These are phyloP conservation scores for Mikania micrantha DNA, from an alignment of 129 eudicot species.

Conservation along the genomic window DNA sequence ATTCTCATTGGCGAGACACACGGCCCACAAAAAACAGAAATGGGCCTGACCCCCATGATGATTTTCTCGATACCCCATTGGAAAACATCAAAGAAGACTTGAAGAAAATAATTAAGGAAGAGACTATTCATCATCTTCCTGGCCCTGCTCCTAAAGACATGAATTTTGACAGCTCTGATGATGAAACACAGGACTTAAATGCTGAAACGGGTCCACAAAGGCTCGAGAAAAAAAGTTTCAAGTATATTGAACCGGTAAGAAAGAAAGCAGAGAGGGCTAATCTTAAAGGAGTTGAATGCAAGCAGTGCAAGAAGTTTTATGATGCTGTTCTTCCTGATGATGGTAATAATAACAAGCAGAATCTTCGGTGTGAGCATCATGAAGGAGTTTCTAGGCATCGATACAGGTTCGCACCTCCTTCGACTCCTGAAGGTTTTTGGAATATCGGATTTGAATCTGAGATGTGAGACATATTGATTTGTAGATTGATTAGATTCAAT, in stretches of 20 bases:
- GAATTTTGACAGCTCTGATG: slow-evolving; percentile 58
- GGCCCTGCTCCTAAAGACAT: slow-evolving; percentile 42
- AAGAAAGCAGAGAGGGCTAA: slow-evolving; percentile 79
- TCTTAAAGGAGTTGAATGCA: slow-evolving; percentile 83
- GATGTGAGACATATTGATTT: slow-evolving; percentile 30
- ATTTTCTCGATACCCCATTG: slow-evolving; percentile 85
- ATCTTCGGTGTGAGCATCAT: slow-evolving; percentile 87
- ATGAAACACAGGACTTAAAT: slow-evolving; percentile 65
- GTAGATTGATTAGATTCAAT: slow-evolving; percentile 5
- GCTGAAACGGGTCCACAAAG: slow-evolving; percentile 26
- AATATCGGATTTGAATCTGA: slow-evolving; percentile 98
- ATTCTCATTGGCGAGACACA: slow-evolving; percentile 88
- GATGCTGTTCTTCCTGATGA: slow-evolving; percentile 84
- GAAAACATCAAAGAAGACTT: slow-evolving; percentile 63
- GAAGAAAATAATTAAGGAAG: slow-evolving; percentile 44
- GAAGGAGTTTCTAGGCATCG: slow-evolving; percentile 98
- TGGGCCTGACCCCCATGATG: slow-evolving; percentile 86
- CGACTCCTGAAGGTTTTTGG: slow-evolving; percentile 98
- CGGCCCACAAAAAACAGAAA: slow-evolving; percentile 71
- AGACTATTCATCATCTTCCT: slow-evolving; percentile 34
- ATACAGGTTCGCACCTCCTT: slow-evolving; percentile 86
- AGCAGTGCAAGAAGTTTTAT: slow-evolving; percentile 85
- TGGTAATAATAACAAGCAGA: slow-evolving; percentile 28
- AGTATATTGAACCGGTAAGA: slow-evolving; percentile 86
- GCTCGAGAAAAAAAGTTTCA: slow-evolving; percentile 46